Conservation (phyloP, 805 yeast species). For the Saccharomycodes ludwigii region DNA sequence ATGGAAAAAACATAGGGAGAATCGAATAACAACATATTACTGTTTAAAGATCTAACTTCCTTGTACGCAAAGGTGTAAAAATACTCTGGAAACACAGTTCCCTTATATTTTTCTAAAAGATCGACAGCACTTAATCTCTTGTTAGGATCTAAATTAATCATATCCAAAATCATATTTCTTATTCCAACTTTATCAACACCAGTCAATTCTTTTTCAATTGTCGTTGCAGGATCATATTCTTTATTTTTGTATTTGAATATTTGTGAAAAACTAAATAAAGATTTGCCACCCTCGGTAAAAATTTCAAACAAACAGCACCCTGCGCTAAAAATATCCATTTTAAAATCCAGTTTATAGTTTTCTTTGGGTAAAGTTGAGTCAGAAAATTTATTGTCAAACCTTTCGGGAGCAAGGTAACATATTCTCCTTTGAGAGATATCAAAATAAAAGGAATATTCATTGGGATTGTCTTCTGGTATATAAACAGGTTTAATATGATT, state of each 20-base stretch:
- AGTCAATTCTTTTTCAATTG: slow-evolving; percentile 29
- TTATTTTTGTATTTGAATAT: slow-evolving; percentile 68
- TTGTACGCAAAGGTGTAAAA: slow-evolving; percentile 61
- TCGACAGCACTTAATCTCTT: slow-evolving; percentile 44
- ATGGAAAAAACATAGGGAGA: no score
- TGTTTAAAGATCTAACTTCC: slow-evolving; percentile 43
- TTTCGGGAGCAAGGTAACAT: slow-evolving; percentile 91
- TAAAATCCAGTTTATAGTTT: slow-evolving; percentile 9
- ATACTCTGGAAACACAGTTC: slow-evolving; percentile 46
- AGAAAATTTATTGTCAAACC: slow-evolving; percentile 45
- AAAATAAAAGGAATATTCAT: slow-evolving; percentile 81
- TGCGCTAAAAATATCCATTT: slow-evolving; percentile 72
- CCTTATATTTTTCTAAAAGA: slow-evolving; percentile 39
- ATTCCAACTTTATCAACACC: slow-evolving; percentile 40
- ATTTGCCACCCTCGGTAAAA: slow-evolving; percentile 64
- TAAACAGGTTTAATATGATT: slow-evolving; percentile 62
- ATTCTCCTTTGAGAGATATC: slow-evolving; percentile 79
- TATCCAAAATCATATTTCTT: slow-evolving; percentile 41
- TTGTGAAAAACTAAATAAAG: slow-evolving; percentile 78
- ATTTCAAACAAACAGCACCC: slow-evolving; percentile 90
- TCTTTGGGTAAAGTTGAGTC: no score
- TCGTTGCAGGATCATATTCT: slow-evolving; percentile 42
- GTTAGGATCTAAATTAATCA: slow-evolving; percentile 54
- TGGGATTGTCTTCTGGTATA: slow-evolving; percentile 87
- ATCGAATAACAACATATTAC: no score